phyloP scores from a whole-genome alignment of 2,329 filamentous ascomycete genomes.

The Monilinia vaccinii-corymbosi region DNA sequence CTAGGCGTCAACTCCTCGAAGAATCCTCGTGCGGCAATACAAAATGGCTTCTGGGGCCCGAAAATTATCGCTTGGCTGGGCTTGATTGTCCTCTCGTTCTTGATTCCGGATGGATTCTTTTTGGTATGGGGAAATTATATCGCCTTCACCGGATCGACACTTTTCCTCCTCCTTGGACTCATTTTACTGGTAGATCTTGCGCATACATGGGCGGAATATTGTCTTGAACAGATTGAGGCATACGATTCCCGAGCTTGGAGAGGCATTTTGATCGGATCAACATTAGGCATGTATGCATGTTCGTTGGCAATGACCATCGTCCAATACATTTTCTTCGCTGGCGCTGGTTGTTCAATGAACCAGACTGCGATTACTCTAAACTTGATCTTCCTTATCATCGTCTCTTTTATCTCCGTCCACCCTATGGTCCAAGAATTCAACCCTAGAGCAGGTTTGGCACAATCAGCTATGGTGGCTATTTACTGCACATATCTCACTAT shows the following conservation, averaged over 20 bases:
- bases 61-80: conserved; percentile 86
- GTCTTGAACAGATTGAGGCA: conserved; percentile 85
- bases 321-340: conserved; percentile 95
- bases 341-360: conserved; percentile 81
- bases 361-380: conserved; percentile 94
- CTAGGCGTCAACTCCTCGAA: conserved; percentile 81
- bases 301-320: conserved; percentile 90
- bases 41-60: conserved; percentile 99
- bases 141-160: conserved; percentile 75
- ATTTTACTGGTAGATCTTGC: conserved; percentile 91
- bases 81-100: conserved; percentile 83
- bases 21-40: conserved; percentile 76
- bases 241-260: conserved; percentile 81
- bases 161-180: conserved; percentile 87
- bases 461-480: conserved; percentile 91
- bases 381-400: conserved; percentile 68
- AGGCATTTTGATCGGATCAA: conserved; percentile 80
- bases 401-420: conserved; percentile 81
- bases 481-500: conserved; percentile 99
- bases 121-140: conserved; percentile 94
- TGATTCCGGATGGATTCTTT: conserved; percentile 93
- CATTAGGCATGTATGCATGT: conserved; percentile 83
- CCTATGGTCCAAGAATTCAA: conserved; percentile 86
- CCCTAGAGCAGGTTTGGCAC: conserved; percentile 87
- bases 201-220: conserved; percentile 95